Conservation (phyloP, 768 basidiomycete species). For the Boletus rubroflammeus region DNA sequence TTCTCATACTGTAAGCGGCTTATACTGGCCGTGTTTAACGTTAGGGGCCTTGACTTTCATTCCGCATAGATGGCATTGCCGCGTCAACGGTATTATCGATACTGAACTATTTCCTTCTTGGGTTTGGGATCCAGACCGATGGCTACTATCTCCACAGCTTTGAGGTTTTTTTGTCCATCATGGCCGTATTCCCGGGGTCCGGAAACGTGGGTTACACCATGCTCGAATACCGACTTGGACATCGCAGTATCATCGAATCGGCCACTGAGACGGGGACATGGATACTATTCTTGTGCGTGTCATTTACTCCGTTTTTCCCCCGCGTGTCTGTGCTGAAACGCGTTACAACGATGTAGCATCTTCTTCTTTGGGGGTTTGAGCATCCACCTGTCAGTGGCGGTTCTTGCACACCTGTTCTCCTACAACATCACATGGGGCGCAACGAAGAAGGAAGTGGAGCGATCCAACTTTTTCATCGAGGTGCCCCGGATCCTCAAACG, state of each 20-base stretch:
- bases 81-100: conserved; percentile 58
- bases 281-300: conserved; percentile 37
- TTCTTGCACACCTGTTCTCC: conserved; percentile 56
- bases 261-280: conserved; percentile 23
- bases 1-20: conserved; percentile 47
- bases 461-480: conserved; percentile 88
- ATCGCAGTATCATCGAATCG: conserved; percentile 18
- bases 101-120: conserved; percentile 72
- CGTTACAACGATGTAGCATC: conserved; percentile 25
- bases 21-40: conserved; percentile 1
- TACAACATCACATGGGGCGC: conserved; percentile 60
- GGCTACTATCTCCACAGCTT: conserved; percentile 76
- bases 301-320: too few species aligned
- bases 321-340: background rate
- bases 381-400: conserved; percentile 48
- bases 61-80: conserved; percentile 50
- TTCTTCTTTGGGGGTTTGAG: conserved; percentile 57
- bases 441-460: conserved; percentile 80
- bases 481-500: conserved; percentile 80
- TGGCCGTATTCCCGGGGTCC: conserved; percentile 68
- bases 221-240: conserved; percentile 68
- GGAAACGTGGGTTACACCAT: conserved; percentile 70
- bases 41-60: background rate
- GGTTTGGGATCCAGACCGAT: conserved; percentile 68
- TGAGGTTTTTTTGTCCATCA: conserved; percentile 74